phyloP scores from a whole-genome alignment of 2,329 filamentous ascomycete species.

The Neofusicoccum cordaticola region DNA sequence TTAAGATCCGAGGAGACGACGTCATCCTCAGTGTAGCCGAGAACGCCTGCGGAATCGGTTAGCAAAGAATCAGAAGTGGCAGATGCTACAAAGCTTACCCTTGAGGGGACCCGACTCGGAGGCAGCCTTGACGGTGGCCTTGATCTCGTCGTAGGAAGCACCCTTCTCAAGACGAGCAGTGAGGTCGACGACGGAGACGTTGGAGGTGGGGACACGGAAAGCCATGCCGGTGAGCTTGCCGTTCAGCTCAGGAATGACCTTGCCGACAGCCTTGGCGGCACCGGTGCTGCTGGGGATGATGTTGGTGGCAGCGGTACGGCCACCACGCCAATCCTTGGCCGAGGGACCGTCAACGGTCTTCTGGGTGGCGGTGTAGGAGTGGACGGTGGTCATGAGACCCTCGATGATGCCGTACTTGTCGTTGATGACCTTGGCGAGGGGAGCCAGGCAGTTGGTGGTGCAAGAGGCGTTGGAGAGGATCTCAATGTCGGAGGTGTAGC shows the following conservation, averaged over 20 bases:
- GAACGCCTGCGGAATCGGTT: slow-evolving; percentile 41
- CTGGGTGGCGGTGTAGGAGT: slow-evolving; percentile 99
- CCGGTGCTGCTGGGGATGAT: slow-evolving; percentile 99
- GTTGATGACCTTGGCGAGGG: slow-evolving; percentile 98
- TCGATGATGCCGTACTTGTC: slow-evolving; percentile 97
- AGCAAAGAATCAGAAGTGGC: too few species aligned
- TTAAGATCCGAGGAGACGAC: slow-evolving; percentile 91
- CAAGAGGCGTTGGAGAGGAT: slow-evolving; percentile 99
- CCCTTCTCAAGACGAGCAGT: slow-evolving; percentile 91
- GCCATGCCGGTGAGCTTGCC: slow-evolving; percentile 99
- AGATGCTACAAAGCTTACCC: slow-evolving; percentile 53
- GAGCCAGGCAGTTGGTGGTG: slow-evolving; percentile 99
- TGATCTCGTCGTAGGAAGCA: slow-evolving; percentile 88
- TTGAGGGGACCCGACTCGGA: slow-evolving; percentile 73
- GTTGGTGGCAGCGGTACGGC: slow-evolving; percentile 97
- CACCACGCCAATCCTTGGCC: slow-evolving; percentile 98
- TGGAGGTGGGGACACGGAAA: slow-evolving; percentile 97
- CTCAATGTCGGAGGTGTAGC: slow-evolving; percentile 84
- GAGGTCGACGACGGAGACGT: slow-evolving; percentile 98
- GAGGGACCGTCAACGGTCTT: slow-evolving; percentile 99
- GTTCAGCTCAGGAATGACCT: slow-evolving; percentile 97
- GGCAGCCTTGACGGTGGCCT: slow-evolving; percentile 80
- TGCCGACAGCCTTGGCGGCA: slow-evolving; percentile 99
- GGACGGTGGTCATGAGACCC: slow-evolving; percentile 99
- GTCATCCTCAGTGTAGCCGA: slow-evolving; percentile 95